These are phyloP conservation scores for Russula lepida DNA, from an alignment of 768 basidiomycete species.

Conservation along the genomic window DNA sequence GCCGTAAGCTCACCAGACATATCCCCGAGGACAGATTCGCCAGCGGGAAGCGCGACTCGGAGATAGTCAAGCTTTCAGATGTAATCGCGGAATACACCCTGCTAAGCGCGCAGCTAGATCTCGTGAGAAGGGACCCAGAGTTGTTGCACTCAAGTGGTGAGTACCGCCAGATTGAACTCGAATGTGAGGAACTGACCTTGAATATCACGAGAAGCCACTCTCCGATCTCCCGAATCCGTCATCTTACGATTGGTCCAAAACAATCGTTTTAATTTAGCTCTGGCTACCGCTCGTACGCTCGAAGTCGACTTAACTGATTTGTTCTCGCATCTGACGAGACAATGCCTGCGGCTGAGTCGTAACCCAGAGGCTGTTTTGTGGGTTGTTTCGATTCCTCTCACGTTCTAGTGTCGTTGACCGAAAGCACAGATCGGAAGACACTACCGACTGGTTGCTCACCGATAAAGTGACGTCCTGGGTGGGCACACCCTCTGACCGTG, in stretches of 20 bases:
- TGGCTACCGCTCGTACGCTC: conserved; percentile 65
- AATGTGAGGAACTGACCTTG: not conserved
- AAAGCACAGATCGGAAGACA: conserved; percentile 52
- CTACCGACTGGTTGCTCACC: conserved; percentile 74
- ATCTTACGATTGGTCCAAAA: conserved; percentile 71
- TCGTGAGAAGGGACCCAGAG: conserved; percentile 58
- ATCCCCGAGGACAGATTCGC: conserved; percentile 72
- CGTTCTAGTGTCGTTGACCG: conserved; percentile 6
- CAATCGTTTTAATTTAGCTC: conserved; percentile 71
- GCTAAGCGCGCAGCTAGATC: conserved; percentile 67
- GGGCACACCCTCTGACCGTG: conserved; percentile 69
- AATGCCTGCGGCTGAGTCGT: conserved; percentile 70
- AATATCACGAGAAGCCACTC: conserved; percentile 33
- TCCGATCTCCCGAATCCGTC: conserved; percentile 45
- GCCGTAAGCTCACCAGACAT: conserved; percentile 59
- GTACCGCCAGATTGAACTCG: conserved; percentile 22
- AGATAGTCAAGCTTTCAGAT: conserved; percentile 73
- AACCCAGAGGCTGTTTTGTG: conserved; percentile 54
- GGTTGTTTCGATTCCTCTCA: conserved; percentile 20
- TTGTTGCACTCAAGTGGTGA: conserved; percentile 58
- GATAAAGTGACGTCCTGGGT: conserved; percentile 79
- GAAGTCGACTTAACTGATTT: conserved; percentile 82
- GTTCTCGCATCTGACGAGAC: conserved; percentile 65
- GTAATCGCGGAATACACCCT: conserved; percentile 72
- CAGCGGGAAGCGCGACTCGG: conserved; percentile 54